Conservation (phyloP, 2,329 filamentous ascomycete genomes). For the Diaporthe destruens region DNA sequence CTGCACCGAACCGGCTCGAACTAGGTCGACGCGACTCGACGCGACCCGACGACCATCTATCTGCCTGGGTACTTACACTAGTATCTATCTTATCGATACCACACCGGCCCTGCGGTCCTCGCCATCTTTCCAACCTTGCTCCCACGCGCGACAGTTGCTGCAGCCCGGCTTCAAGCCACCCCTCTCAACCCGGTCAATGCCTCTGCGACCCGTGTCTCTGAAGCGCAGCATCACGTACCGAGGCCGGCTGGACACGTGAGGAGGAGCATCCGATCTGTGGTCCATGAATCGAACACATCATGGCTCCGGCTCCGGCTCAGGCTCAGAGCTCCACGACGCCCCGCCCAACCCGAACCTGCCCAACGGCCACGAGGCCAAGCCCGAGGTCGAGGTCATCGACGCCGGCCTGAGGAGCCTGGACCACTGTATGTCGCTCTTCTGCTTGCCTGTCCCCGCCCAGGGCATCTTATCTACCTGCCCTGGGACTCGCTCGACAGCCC, state of each 20-base stretch:
- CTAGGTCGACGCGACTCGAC: not conserved
- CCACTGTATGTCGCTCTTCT: constrained; percentile 70
- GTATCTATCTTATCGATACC: constrained; percentile 36
- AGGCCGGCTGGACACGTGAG: constrained; percentile 34
- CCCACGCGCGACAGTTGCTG: not conserved
- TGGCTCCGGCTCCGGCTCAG: constrained; percentile 49
- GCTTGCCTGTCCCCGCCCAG: not conserved
- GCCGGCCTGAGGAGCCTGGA: constrained; percentile 85
- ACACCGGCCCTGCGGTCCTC: constrained; percentile 1
- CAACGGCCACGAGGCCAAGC: constrained; percentile 42
- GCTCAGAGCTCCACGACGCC: constrained; percentile 46
- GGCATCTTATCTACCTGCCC: not conserved
- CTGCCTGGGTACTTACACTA: no score
- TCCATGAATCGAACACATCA: constrained; percentile 46
- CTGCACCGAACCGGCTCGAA: not conserved
- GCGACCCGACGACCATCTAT: not conserved
- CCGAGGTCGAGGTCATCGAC: constrained; percentile 61
- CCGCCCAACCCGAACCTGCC: constrained; percentile 31
- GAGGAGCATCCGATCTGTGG: constrained; percentile 35
- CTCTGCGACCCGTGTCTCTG: constrained; percentile 14
- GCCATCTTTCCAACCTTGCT: not conserved
- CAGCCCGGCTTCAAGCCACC: constrained; percentile 1
- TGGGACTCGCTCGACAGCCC: not conserved
- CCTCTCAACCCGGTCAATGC: constrained; percentile 23
- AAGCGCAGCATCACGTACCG: constrained; percentile 24